phyloP scores from a whole-genome alignment of 2,329 filamentous ascomycete genomes.

The Aureobasidium sp. region DNA sequence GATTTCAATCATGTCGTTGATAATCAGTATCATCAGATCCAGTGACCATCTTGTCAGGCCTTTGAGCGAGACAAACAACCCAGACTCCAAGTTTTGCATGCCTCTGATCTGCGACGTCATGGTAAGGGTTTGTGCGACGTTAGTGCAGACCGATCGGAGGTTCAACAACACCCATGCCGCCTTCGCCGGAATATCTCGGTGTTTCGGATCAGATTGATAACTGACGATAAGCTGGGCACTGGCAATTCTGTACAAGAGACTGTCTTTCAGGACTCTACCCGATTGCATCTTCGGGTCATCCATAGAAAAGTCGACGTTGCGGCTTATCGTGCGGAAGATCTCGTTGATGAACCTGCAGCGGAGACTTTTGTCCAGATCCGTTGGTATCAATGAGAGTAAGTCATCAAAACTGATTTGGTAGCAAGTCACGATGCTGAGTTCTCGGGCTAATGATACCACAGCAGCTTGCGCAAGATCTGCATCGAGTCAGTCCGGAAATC shows the following conservation, averaged over 20 bases:
- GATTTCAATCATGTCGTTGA: constrained; percentile 45
- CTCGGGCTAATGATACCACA: constrained; percentile 28
- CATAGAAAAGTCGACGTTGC: constrained; percentile 74
- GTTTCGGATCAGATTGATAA: constrained; percentile 53
- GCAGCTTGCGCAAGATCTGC: constrained; percentile 23
- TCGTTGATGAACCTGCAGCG: constrained; percentile 57
- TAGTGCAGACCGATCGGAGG: constrained; percentile 53
- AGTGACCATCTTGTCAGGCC: constrained; percentile 74
- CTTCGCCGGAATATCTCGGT: constrained; percentile 62
- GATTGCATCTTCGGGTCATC: constrained; percentile 59
- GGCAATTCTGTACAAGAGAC: constrained; percentile 65
- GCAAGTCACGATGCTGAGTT: constrained; percentile 30
- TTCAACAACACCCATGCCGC: constrained; percentile 69
- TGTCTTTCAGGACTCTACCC: constrained; percentile 61
- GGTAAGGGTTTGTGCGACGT: constrained; percentile 24
- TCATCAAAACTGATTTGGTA: constrained; percentile 45
- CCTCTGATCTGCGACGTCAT: constrained; percentile 20
- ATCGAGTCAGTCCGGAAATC: not conserved
- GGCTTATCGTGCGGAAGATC: constrained; percentile 64
- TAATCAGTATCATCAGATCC: constrained; percentile 53
- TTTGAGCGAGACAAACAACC: constrained; percentile 64
- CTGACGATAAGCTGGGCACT: constrained; percentile 74
- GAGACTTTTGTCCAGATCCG: constrained; percentile 46
- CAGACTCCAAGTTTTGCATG: constrained; percentile 33
- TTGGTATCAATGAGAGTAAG: constrained; percentile 38